These are phyloP conservation scores for Penicillium aurantiogriseum DNA, from an alignment of 2,329 filamentous ascomycete genomes.

Conservation along the genomic window DNA sequence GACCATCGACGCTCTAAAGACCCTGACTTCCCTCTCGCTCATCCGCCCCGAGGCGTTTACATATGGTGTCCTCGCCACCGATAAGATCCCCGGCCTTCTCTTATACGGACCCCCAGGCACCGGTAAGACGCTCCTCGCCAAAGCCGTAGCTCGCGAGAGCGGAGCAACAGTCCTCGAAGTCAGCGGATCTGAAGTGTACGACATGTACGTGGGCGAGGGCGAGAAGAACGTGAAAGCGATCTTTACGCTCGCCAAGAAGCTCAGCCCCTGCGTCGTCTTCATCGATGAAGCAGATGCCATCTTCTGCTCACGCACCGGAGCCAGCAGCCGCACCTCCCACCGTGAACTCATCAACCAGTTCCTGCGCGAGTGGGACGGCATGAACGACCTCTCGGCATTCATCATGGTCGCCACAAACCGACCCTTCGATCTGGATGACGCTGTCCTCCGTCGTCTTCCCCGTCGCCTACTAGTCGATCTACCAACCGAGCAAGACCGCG, in stretches of 20 bases:
- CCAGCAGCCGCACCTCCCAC: conserved; percentile 66
- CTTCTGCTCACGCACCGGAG: conserved; percentile 69
- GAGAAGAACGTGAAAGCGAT: conserved; percentile 95
- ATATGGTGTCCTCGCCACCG: conserved; percentile 87
- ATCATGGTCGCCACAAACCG: conserved; percentile 98
- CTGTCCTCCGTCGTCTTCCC: conserved; percentile 52
- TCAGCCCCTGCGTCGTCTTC: conserved; percentile 90
- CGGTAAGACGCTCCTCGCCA: conserved; percentile 63
- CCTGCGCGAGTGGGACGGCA: conserved; percentile 92
- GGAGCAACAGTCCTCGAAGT: conserved; percentile 76
- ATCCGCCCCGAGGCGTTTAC: conserved; percentile 90
- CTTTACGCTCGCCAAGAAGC: conserved; percentile 85
- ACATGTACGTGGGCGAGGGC: conserved; percentile 93
- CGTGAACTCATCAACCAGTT: conserved; percentile 96
- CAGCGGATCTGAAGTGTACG: conserved; percentile 85
- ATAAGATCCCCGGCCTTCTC: conserved; percentile 85
- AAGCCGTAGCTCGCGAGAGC: conserved; percentile 63
- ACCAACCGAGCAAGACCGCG: conserved; percentile 46
- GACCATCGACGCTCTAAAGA: conserved; percentile 83
- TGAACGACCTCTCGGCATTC: conserved; percentile 79
- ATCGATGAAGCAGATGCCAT: conserved; percentile 96
- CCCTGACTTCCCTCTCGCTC: conserved; percentile 82
- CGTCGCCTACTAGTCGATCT: conserved; percentile 51
- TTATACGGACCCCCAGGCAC: conserved; percentile 79
- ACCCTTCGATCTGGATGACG: conserved; percentile 83